Base-by-base conservation (phyloP, 495 filamentous ascomycete genomes). In the Niebla homalea region DNA sequence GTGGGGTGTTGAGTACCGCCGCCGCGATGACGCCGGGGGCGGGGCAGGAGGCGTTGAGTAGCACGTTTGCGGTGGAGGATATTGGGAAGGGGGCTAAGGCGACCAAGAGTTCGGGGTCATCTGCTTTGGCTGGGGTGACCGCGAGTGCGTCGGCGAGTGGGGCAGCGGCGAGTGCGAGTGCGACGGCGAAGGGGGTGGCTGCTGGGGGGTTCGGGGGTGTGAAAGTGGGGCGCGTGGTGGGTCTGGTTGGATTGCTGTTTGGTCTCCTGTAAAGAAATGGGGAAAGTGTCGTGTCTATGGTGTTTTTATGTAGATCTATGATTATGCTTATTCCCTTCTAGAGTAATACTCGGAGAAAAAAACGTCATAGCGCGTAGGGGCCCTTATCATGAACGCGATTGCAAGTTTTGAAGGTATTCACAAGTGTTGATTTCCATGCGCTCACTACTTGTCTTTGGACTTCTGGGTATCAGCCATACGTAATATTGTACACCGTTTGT, bases 121-220 rank as follows among this genome's bases (percentile, higher is more conserved):
- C 32, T 21, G 25, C 22, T 16, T 43, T 21, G 35, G 38, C 23
- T 44, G 40, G 39, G 18, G 49, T 15, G 3, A 45, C 15, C 26
- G 36, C 26, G 16, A 41, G 40, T 42, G 48, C n/a, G 18, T 48
- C 46, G 50, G 51, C 36, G 8, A 47, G 20, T 32, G 20, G 36
- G 26, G n/a, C 12, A 5, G 29, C 45, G 21, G 26, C 16, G 39
- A 42, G 39, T 19, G 39, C 21, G 39, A 42, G 21, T 42, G 39
- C 29, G 29, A 32, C 29, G 8, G 29, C 29, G 29, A 32, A 42
- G 39, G 39, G 18, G 39, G 21, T 8, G 1, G 39, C 21, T 42
- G 39, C 0, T 0, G 7, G 0, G 7, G 39, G 39, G 39, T 11
- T 1, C 2, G 18, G 4, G 18, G 18, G 15, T 42, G 18, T 8